Conservation (phyloP, 805 yeast species). For the Myxozyma neotropica region DNA sequence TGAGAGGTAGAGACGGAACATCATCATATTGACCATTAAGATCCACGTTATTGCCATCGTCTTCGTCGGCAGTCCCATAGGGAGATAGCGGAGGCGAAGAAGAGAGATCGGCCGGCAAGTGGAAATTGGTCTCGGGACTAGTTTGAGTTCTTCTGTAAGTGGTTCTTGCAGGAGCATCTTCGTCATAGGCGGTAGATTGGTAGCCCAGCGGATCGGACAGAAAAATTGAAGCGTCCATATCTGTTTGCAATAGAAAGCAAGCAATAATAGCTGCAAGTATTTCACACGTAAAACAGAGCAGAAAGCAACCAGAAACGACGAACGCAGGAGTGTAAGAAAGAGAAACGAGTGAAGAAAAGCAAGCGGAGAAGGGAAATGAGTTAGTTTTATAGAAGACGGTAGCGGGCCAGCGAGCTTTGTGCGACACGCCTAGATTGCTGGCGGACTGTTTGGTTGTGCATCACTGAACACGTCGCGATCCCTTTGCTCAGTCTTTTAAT, state of each 20-base stretch:
- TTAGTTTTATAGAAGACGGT: background rate
- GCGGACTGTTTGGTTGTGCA: background rate
- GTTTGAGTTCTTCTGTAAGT: background rate
- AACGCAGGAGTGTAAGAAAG: constrained; percentile 5
- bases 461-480: background rate
- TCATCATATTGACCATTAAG: background rate
- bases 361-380: background rate
- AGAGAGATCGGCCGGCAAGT: background rate
- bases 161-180: background rate
- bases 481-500: background rate
- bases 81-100: constrained; percentile 17
- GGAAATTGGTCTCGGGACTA: background rate
- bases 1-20: background rate
- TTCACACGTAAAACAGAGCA: background rate
- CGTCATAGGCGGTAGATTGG: constrained; percentile 11
- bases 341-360: background rate
- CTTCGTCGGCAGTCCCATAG: background rate
- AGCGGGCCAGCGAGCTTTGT: background rate
- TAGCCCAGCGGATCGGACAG: constrained; percentile 23
- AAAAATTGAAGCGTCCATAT: constrained; percentile 12
- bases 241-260: background rate
- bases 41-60: background rate
- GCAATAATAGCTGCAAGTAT: background rate
- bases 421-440: background rate
- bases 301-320: background rate